phyloP scores from a whole-genome alignment of 192 early-diverging fungal species.

The Pilobolus umbonatus region DNA sequence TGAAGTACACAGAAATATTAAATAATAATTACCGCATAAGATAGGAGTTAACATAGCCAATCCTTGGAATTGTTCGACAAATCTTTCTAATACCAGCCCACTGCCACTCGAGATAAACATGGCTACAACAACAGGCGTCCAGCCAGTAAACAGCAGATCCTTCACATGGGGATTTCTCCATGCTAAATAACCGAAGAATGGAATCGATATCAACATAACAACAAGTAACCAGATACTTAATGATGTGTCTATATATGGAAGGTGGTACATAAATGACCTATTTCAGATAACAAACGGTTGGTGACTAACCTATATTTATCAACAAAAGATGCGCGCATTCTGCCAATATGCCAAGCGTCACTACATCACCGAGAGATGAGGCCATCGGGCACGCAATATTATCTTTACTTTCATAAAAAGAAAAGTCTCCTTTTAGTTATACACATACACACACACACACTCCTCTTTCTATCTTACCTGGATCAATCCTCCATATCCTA shows the following conservation, averaged over 20 bases:
- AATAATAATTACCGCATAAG: conserved; percentile 45
- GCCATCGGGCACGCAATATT: conserved; percentile 78
- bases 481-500: conserved; percentile 62
- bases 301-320: conserved; percentile 41
- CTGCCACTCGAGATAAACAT: conserved; percentile 67
- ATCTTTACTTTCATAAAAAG: conserved; percentile 30
- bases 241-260: conserved; percentile 25
- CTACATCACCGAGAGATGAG: conserved; percentile 67
- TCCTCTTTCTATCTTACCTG: conserved; percentile 40
- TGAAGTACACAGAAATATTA: background rate
- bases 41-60: conserved; percentile 66
- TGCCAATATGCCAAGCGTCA: conserved; percentile 63
- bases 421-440: background rate
- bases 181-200: conserved; percentile 46
- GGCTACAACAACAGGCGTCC: conserved; percentile 71
- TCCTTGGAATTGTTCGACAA: conserved; percentile 59
- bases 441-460: background rate
- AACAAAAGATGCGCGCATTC: conserved; percentile 45
- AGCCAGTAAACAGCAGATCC: conserved; percentile 63
- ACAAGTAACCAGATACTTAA: conserved; percentile 40
- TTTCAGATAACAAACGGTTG: background rate
- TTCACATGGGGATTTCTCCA: conserved; percentile 58
- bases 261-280: background rate
- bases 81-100: conserved; percentile 63
- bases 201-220: conserved; percentile 35